These are phyloP conservation scores for Epichloe typhina DNA, from an alignment of 2,329 filamentous ascomycete species.

Conservation along the genomic window DNA sequence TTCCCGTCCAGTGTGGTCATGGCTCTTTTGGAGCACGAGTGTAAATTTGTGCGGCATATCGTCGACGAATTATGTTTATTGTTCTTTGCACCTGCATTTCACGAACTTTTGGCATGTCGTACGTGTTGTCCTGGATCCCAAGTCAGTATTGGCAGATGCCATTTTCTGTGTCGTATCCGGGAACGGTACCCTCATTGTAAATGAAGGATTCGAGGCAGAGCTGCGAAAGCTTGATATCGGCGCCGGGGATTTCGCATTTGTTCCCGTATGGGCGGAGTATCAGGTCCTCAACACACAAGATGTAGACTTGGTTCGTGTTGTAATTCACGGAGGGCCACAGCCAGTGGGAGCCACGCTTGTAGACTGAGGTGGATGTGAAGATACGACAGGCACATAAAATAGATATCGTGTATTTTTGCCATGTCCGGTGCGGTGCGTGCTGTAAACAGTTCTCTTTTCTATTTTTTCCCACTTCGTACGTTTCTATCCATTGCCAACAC, in stretches of 20 bases:
- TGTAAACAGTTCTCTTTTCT: background rate
- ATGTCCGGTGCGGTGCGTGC: background rate
- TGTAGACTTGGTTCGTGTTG: slow-evolving; percentile 48
- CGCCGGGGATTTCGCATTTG: slow-evolving; percentile 55
- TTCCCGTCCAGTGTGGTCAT: background rate
- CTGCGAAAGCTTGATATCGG: slow-evolving; percentile 41
- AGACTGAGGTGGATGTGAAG: slow-evolving; percentile 44
- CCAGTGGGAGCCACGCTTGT: slow-evolving; percentile 50
- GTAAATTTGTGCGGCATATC: too few relatives aligned
- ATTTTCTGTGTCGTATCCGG: slow-evolving; percentile 55
- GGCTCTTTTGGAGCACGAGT: too few relatives aligned
- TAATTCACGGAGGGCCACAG: slow-evolving; percentile 46
- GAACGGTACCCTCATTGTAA: slow-evolving; percentile 45
- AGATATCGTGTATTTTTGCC: background rate
- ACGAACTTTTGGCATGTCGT: background rate
- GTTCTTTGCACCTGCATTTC: background rate
- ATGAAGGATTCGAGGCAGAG: slow-evolving; percentile 36
- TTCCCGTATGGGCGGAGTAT: slow-evolving; percentile 59
- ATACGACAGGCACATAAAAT: slow-evolving; percentile 7
- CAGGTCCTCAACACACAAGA: slow-evolving; percentile 55
- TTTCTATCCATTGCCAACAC: background rate
- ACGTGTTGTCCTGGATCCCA: background rate
- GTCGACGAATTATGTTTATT: background rate
- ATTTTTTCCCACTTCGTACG: background rate
- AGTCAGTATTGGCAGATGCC: slow-evolving; percentile 35